Conservation (phyloP, 1,284 basidiomycete species). For the Chalciporus sp. region DNA sequence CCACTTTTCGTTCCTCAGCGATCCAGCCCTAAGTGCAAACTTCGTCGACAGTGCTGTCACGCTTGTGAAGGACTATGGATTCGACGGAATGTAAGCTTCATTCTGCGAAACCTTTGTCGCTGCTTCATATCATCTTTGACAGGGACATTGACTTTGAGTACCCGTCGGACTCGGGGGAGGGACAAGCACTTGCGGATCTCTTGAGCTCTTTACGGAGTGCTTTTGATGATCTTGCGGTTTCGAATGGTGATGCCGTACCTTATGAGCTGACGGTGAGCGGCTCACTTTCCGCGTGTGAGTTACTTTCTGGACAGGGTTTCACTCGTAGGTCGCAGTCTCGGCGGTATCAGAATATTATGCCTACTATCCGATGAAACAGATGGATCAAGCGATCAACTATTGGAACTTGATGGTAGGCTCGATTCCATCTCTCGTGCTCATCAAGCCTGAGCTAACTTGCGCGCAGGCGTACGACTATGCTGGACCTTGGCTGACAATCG, state of each 20-base stretch:
- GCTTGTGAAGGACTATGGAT: conserved; percentile 83
- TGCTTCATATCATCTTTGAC: not conserved
- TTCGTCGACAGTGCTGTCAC: conserved; percentile 77
- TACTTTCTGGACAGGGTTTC: not conserved
- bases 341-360: conserved; percentile 73
- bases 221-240: conserved; percentile 50
- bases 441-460: conserved; percentile 7
- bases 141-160: conserved; percentile 77
- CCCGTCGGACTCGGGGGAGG: conserved; percentile 51
- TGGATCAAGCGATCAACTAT: conserved; percentile 76
- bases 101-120: not conserved
- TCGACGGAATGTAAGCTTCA: conserved; percentile 75
- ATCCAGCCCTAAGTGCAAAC: conserved; percentile 54
- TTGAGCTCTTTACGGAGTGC: conserved; percentile 57
- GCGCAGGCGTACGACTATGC: conserved; percentile 72
- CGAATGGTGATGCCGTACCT: conserved; percentile 61
- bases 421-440: not conserved
- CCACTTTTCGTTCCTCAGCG: conserved; percentile 66
- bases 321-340: conserved; percentile 42
- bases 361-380: conserved; percentile 66
- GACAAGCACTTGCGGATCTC: conserved; percentile 61
- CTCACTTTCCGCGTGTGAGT: not conserved
- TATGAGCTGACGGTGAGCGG: conserved; percentile 59
- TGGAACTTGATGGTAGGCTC: conserved; percentile 88
- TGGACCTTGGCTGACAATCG: conserved; percentile 65